phyloP scores from a whole-genome alignment of 2,329 filamentous ascomycete species.

The Diaporthe velutina region DNA sequence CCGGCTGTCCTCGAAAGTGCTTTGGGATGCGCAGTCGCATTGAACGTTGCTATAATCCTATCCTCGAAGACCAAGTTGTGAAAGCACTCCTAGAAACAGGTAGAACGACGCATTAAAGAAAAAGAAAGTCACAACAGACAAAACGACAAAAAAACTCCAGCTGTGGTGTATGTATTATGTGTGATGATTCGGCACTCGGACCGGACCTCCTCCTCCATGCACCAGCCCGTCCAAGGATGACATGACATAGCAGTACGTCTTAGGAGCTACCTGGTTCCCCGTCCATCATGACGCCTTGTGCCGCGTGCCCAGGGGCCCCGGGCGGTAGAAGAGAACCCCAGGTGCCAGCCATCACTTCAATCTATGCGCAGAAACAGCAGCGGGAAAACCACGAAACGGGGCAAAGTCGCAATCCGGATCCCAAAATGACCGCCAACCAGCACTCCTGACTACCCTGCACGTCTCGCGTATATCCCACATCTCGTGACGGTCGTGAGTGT shows the following conservation, averaged over 20 bases:
- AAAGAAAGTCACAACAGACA: constrained; percentile 30
- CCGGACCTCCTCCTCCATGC: constrained; percentile 8
- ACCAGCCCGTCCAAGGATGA: constrained; percentile 28
- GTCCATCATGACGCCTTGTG: constrained; percentile 35
- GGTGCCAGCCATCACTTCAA: constrained; percentile 36
- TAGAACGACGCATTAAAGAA: constrained; percentile 26
- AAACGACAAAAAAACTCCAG: constrained; percentile 35
- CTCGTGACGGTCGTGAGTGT: constrained; percentile 40
- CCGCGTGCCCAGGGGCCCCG: constrained; percentile 24
- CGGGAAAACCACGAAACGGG: constrained; percentile 32
- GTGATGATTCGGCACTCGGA: constrained; percentile 37
- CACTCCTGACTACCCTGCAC: constrained; percentile 36
- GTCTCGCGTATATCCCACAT: constrained; percentile 37
- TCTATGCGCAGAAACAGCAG: constrained; percentile 39
- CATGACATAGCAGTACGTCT: constrained; percentile 30
- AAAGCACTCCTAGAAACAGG: constrained; percentile 30
- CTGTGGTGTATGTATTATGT: constrained; percentile 39
- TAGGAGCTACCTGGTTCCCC: constrained; percentile 34
- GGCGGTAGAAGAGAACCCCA: constrained; percentile 33
- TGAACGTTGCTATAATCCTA: constrained; percentile 35
- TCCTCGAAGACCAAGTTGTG: constrained; percentile 26
- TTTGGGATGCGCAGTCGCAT: constrained; percentile 24
- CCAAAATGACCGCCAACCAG: constrained; percentile 24
- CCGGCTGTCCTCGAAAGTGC: neutral
- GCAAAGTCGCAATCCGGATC: constrained; percentile 35